These are phyloP conservation scores for Rosa persica DNA, from an alignment of 306 rosid species.

Conservation along the genomic window DNA sequence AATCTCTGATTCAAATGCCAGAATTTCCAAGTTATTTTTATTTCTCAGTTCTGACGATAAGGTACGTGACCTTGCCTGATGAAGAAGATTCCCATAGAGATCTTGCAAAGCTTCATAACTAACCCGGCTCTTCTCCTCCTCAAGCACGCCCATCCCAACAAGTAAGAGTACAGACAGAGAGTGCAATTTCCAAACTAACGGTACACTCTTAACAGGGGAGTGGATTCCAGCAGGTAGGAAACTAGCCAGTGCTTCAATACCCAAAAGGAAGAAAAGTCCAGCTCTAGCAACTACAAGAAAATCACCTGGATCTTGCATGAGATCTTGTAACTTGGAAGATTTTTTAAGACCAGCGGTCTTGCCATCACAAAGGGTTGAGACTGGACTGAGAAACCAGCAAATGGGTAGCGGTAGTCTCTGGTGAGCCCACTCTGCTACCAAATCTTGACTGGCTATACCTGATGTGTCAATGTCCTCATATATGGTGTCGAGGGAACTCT, in stretches of 20 bases:
- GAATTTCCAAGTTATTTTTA: conserved; percentile 43
- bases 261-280: conserved; percentile 86
- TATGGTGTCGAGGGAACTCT: conserved; percentile 57
- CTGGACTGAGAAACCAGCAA: conserved; percentile 80
- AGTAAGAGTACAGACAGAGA: conserved; percentile 81
- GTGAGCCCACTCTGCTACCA: conserved; percentile 73
- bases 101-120: conserved; percentile 81
- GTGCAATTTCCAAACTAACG: conserved; percentile 90
- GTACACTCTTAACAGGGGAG: conserved; percentile 68
- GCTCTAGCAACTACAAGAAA: conserved; percentile 64
- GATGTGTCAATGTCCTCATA: conserved; percentile 68
- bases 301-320: conserved; percentile 36
- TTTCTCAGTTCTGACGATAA: conserved; percentile 28
- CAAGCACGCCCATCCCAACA: conserved; percentile 77
- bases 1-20: conserved; percentile 73
- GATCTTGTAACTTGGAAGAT: conserved; percentile 35
- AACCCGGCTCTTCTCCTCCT: conserved; percentile 65
- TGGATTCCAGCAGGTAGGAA: conserved; percentile 45
- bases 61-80: conserved; percentile 41
- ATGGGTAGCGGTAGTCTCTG: conserved; percentile 89
- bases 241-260: conserved; percentile 74
- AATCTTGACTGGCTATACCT: conserved; percentile 28
- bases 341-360: conserved; percentile 50
- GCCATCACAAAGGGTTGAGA: conserved; percentile 61
- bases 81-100: conserved; percentile 73